Evolutionary conservation across 495 filamentous ascomycete genomes (phyloP), one percentile per base, ranked within the genome.

Genomic region (Alectoria sarmentosa): DNA sequence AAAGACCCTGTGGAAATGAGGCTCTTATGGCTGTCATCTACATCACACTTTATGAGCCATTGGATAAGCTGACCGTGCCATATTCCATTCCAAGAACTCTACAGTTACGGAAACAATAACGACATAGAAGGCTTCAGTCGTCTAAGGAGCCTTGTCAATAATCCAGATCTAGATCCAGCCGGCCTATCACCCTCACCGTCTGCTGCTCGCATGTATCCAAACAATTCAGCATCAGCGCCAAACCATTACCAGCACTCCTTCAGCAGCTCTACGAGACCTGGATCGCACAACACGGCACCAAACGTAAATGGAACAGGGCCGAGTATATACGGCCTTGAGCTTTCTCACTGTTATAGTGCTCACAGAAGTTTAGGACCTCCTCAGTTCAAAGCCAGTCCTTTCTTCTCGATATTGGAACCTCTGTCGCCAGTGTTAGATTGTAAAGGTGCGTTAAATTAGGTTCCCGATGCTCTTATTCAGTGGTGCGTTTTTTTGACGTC

Each of bases 301-400:
- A 72, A 74, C 32, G 56, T 76, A 69, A 66, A 75, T 73, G 59
- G 75, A 75, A 66, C 67, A 58, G 74, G 78, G 73, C 49, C 49
- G 34, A 61, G 65, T 67, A 67, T 49, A 46, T 32, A 46, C 36
- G 26, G 15, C 21, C n/a, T 32, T 67, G 44, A 54, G 42, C 41
- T 37, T 32, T 36, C 52, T 37, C 39, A 41, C 38, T 36, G 34
- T 8, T 52, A 36, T 38, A 26, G 65, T 39, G 49, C 72, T 75
- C 11, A 77, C 58, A 39, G 17, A 36, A 48, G 44, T 65, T 28
- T 66, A 80, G 78, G 74, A 54, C 72, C 69, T 42, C 69, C 80
- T 21, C 65, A 60, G 38, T 95, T 91, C 74, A 93, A 91, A 69
- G 77, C 86, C 10, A 92, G 88, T 63, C 90, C 91, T 3, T 95